A percentile compares a stretch with the other conserved stretches of the same genome.
Evolutionary conservation across 1,284 basidiomycete genomes (phyloP).

Genomic region (Heterobasidion parviporum): DNA sequence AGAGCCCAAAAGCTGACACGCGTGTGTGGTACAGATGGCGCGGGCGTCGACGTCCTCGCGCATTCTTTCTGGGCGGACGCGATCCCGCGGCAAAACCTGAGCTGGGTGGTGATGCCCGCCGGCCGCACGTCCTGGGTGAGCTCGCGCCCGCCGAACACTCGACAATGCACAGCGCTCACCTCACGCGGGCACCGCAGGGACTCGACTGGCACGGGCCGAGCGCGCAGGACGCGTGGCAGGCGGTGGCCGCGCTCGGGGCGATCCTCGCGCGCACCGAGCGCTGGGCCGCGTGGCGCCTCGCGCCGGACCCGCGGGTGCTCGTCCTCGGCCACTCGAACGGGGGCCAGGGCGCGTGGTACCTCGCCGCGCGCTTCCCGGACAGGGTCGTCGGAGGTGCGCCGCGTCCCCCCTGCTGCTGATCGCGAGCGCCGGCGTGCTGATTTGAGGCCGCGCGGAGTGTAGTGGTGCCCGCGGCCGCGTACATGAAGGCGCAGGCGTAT

Average conservation of each 20-base stretch:
- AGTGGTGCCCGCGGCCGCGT: constrained; percentile 71
- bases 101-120: constrained; percentile 67
- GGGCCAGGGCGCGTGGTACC: constrained; percentile 84
- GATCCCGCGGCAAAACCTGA: constrained; percentile 44
- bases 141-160: not conserved
- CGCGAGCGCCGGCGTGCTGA: not conserved
- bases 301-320: constrained; percentile 36
- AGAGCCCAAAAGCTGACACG: not conserved
- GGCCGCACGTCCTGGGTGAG: constrained; percentile 71
- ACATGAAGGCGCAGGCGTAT: constrained; percentile 81
- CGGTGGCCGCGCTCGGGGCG: constrained; percentile 42
- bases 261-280: constrained; percentile 29
- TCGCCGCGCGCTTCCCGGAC: constrained; percentile 72
- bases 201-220: constrained; percentile 83
- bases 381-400: constrained; percentile 55
- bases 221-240: constrained; percentile 49
- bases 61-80: constrained; percentile 51
- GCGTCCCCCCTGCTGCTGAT: not conserved
- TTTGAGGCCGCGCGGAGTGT: constrained; percentile 4
- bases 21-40: constrained; percentile 49
- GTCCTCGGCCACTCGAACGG: constrained; percentile 89
- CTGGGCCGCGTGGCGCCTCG: constrained; percentile 36
- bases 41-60: constrained; percentile 61
- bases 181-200: constrained; percentile 38
- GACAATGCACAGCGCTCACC: too few species aligned